Evolutionary conservation across 768 basidiomycete genomes (phyloP).

Genomic region (Exidia glandulosa): DNA sequence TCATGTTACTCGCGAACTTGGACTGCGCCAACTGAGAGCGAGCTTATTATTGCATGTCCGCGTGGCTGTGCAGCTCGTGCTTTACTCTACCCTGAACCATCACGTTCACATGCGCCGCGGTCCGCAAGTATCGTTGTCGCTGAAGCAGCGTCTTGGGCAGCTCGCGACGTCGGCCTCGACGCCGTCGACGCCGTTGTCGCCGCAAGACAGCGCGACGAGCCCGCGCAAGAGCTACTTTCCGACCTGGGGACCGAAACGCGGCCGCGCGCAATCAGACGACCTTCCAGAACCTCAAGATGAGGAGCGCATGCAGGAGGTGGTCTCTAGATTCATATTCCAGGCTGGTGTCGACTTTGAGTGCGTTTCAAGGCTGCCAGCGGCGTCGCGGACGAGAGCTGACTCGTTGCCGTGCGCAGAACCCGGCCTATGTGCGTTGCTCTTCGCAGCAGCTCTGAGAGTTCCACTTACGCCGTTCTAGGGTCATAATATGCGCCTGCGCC

Average conservation of each 20-base stretch:
- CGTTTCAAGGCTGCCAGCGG: slow-evolving; percentile 21
- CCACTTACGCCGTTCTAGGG: slow-evolving; percentile 34
- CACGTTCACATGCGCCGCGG: background rate
- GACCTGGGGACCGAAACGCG: background rate
- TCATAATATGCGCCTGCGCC: slow-evolving; percentile 72
- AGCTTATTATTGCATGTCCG: no score
- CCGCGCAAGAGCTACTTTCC: slow-evolving; percentile 4
- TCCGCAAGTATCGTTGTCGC: background rate
- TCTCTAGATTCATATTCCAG: slow-evolving; percentile 70
- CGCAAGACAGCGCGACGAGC: background rate
- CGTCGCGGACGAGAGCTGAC: background rate
- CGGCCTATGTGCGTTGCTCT: slow-evolving; percentile 61
- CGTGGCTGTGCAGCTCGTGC: no score
- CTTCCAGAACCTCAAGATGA: slow-evolving; percentile 16
- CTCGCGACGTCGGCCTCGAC: background rate
- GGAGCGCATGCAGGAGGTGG: slow-evolving; percentile 49
- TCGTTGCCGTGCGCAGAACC: slow-evolving; percentile 36
- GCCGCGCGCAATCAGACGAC: background rate
- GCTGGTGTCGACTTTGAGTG: slow-evolving; percentile 87
- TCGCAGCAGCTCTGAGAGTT: background rate
- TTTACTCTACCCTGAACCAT: no score
- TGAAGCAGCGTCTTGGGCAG: background rate
- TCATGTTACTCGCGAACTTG: no score
- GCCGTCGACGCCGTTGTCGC: background rate
- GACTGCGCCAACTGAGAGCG: no score